Percentiles rank a stretch among this genome's conserved stretches.
Conservation (phyloP, 179 eudicot species). For the Beta corolliflora region DNA sequence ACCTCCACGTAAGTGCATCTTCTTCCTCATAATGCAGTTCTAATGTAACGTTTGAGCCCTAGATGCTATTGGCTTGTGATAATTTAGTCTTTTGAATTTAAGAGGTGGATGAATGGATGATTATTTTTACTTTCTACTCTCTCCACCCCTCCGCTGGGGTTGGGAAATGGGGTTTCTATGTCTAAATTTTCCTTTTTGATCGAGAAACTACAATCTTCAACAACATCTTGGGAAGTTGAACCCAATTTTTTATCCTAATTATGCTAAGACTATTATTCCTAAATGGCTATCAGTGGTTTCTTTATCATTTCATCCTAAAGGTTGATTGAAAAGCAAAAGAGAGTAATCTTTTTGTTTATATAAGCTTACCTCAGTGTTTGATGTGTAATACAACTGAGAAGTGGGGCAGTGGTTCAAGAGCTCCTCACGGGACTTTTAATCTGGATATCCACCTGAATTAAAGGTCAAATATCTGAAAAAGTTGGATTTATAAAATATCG, state of each 20-base stretch:
- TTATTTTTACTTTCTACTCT: not conserved
- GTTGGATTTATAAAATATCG: too few species aligned
- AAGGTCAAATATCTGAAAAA: too few species aligned
- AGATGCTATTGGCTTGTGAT: conserved; percentile 1
- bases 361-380: not conserved
- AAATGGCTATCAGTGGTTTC: not conserved
- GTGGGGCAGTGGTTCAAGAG: not conserved
- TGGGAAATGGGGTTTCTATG: not conserved
- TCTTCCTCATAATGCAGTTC: conserved; percentile 20
- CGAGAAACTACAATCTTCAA: not conserved
- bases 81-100: not conserved
- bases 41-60: conserved; percentile 2
- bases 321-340: not conserved
- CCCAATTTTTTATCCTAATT: not conserved
- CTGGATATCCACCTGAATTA: too few species aligned
- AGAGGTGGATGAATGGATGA: not conserved
- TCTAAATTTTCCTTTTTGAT: not conserved
- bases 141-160: not conserved
- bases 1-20: conserved; percentile 87
- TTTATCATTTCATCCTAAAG: not conserved
- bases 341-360: not conserved
- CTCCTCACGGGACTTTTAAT: not conserved
- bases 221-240: not conserved
- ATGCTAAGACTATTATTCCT: not conserved
- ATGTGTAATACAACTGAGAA: not conserved